Evolutionary conservation across 1,284 basidiomycete species (phyloP), one percentile per base, ranked within the genome.

Genomic region (Ceratobasidium sp.): DNA sequence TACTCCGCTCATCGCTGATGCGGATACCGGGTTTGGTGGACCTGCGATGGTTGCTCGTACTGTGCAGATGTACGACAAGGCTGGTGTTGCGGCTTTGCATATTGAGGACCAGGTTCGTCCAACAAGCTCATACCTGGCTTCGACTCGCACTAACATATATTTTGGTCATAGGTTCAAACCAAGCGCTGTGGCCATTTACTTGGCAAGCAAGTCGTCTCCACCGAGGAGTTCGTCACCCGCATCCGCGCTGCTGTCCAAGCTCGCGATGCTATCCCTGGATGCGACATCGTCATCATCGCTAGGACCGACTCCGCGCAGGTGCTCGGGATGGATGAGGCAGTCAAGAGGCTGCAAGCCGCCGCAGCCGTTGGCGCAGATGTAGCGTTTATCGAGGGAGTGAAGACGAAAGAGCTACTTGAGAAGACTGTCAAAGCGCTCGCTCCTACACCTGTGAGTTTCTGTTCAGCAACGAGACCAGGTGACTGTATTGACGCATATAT

Each of bases 311-410:
- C 91, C 0, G 91, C 92, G 1, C 92, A 92, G 77, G 90, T 90
- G 3, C 83, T 90, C 30, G 91, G 91, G 30, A 90, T 93, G 87
- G 91, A 93, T n/a, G 92, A 92, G 81, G 92, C 92, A 0, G 76
- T 92, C 69, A 81, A 78, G 23, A 87, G 92, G 14, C 83, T 94
- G 66, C 87, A 89, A 79, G 84, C 92, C 28, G 92, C 92, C 2
- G 86, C 89, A 0, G 88, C 88, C 72, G 89, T 87, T 6, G 92
- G 92, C 38, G 92, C 92, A 0, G 92, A 94, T 78, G 91, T 93
- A 28, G 93, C 90, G 80, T 94, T 94, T 82, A 91, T 94, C 62
- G 92, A 94, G 81, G 92, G 92, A 67, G 91, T 93, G 52, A 87
- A 87, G 80, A 90, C 86, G 13, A 85, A 89, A 69, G 87, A 90